Evolutionary conservation across 495 filamentous ascomycete genomes (phyloP), one percentile per base, ranked within the genome.

Genomic region (Penicillium tannophilum): DNA sequence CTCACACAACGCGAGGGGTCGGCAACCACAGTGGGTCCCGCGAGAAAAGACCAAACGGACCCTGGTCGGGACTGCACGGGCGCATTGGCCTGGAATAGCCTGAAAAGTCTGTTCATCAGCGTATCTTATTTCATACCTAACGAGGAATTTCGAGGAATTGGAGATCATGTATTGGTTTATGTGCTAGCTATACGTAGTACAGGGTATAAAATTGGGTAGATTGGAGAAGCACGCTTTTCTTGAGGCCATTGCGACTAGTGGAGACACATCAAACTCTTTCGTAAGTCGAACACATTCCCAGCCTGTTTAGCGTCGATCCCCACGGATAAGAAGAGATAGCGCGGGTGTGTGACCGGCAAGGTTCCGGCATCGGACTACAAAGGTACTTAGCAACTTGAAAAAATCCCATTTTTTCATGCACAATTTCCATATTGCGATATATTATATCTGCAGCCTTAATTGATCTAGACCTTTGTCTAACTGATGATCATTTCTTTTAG

Each of bases 31-130:
- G 61, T 61, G 67, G 57, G 59, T 55, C 63, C 53, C 68, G 64
- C 35, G 63, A 72, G 43, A 63, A 60, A 52, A 60, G 66, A 45
- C 51, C 67, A 16, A 71, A 64, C 31, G 76, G 75, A 4, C 76
- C 76, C 7, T 80, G 76, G 76, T 56, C 69, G 20, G 58, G 61
- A 14, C 60, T 80, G 54, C 65, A 75, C 63, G 77, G 76, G 17
- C 57, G 56, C 20, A 60, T 80, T 31, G 77, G 74, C 12, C 36
- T 75, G 8, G 63, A 59, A 48, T 67, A 63, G 56, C n/a, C 23
- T 41, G 33, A 36, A 36, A 36, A 36, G 33, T 36, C 33, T 36
- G 33, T 36, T 36, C 4, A 12, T 12, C 33, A 7, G 28, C 6
- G 28, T 28, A 28, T 28, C 4, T 28, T 28, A 28, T 28, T 4